phyloP scores from a whole-genome alignment of 1,139 yeast genomes.

The Sugiyamaella paludigena region DNA sequence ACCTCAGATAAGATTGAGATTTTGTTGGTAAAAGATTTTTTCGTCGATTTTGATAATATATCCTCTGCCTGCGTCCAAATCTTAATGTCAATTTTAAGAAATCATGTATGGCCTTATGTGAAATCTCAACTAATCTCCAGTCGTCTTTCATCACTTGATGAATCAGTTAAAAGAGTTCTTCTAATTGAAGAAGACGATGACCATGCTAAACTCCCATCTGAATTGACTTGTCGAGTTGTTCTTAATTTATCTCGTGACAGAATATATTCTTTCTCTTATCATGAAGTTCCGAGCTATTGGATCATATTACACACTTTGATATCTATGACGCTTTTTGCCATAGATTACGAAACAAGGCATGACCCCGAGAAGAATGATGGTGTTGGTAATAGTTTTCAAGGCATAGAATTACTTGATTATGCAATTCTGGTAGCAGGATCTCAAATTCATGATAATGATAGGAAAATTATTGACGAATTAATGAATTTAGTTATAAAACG shows the following conservation, averaged over 20 bases:
- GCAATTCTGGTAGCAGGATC: conserved; percentile 18
- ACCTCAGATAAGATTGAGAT: too few relatives aligned
- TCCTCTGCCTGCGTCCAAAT: too few relatives aligned
- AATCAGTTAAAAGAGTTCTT: neutral
- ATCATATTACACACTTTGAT: conserved; percentile 13
- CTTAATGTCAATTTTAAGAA: neutral
- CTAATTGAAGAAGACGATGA: too few relatives aligned
- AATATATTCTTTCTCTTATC: conserved; percentile 3
- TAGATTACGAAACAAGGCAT: too few relatives aligned
- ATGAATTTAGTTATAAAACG: neutral
- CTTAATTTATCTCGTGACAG: neutral
- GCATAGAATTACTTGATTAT: conserved; percentile 2
- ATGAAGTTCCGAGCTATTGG: conserved; percentile 12
- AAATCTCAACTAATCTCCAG: neutral
- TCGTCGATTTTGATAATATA: neutral
- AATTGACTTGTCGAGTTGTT: neutral
- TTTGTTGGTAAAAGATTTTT: too few relatives aligned
- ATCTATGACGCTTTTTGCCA: neutral
- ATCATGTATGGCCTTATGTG: neutral
- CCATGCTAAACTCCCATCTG: neutral
- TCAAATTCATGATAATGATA: conserved; percentile 7
- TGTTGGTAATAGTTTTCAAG: neutral
- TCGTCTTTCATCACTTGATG: neutral
- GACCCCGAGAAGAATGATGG: neutral
- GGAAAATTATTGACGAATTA: conserved; percentile 10